Base-by-base conservation (phyloP, 352 stramenopile species). In the Phytophthora capsici region DNA sequence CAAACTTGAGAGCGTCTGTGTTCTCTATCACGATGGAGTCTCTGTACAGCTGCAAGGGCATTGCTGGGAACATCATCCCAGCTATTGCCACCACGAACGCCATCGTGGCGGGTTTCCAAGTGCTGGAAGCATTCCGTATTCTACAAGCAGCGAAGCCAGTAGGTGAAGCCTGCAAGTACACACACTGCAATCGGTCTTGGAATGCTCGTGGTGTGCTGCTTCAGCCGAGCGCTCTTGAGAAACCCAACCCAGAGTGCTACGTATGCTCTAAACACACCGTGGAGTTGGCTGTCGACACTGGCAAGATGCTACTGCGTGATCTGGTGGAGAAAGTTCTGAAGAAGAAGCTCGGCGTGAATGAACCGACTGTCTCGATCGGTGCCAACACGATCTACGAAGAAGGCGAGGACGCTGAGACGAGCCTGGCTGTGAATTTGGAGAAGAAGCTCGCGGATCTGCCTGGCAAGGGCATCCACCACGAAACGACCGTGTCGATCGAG, bases 81-180 rank as follows among this genome's bases (percentile, higher is more conserved):
- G 98, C 98, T 16, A 99, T 99, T 73, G 98, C 98, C 10, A 99
- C 98, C 14, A 99, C 98, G n/a, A 99, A 99, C 77, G 98, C 98
- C 16, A 99, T 99, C 71, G 97, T 99, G 20, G 97, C 98, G 0
- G 98, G 97, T 5, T 81, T 99, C 19, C 88, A 96, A 50, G 88
- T 96, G 43, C 71, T 96, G 20, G 78, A 96, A 66, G 86, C 86
- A 13, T 93, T 94, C 71, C 89, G 90, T 59, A 88, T 96, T 59
- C 58, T 96, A 8, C 81, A 82, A n/a, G 77, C 65, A 9, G 68
- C 74, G 4, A 72, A 90, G 48, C 75, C 84, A 2, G 70, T 98
- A 1, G 80, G 77, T 17, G 69, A 91, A 36, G 66, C 60, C 4
- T 98, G 95, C 75, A 90, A 88, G 40, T 98, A 98, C 75, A 98